Evolutionary conservation across 306 rosid species (phyloP), one percentile per base, ranked within the genome.

Genomic region (Sicyos edulis): DNA sequence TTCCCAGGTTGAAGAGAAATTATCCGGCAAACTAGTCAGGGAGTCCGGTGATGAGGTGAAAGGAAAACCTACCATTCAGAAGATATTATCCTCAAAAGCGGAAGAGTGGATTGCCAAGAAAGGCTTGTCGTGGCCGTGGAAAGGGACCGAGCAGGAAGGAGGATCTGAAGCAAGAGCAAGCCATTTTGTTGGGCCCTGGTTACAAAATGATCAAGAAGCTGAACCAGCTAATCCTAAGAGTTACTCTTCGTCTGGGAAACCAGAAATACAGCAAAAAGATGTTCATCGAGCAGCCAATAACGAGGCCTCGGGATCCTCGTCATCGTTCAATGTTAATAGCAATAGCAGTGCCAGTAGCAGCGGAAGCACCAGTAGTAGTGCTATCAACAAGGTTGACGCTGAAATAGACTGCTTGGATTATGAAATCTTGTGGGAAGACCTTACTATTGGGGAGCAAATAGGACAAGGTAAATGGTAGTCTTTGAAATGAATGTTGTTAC

Each of bases 381-480:
- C 89, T 54, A 78, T 85, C 73, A 95, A 84, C 79, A 95, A 88
- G 86, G 83, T 83, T 53, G 99, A 95, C 54, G 57, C 81, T 62
- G 99, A 95, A 67, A 80, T 82, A 24, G 99, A 95, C 80, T 89
- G 92, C 78, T 80, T 91, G 83, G 99, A 95, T 85, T 91, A 82
- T 73, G 99, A 95, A 87, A 95, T 95, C 78, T 75, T 87, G 83
- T 95, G 99, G 99, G 99, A 95, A 78, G 99, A 95, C 82, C 80
- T 95, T 77, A 85, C 85, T 60, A 86, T 95, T 70, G 91, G 99
- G 80, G 99, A 91, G 76, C 97, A 87, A 78, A 86, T 95, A 75
- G 99, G 99, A 56, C 96, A 95, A 86, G 99, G 99, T 95, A 86
- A 54, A 69, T 70, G 53, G 45, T 45, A 7, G 58, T 45, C 24